A percentile compares a stretch with the other conserved stretches of the same genome.
Conservation (phyloP, 257 asterid genomes). For the Primulina huaijiensis region DNA sequence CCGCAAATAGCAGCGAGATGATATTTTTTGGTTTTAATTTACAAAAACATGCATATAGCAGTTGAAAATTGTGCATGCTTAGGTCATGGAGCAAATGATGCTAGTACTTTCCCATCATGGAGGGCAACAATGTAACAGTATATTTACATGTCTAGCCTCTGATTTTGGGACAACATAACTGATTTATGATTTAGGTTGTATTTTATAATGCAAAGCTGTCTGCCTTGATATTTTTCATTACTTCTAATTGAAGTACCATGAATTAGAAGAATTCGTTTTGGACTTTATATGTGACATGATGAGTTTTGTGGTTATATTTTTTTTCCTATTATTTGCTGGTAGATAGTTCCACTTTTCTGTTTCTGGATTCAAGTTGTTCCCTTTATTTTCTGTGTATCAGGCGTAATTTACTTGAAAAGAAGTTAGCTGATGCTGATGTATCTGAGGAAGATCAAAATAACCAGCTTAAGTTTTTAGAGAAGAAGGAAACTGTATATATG, state of each 20-base stretch:
- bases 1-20: not conserved
- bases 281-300: slow-evolving; percentile 6
- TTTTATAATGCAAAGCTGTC: not conserved
- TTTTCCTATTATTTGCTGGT: not conserved
- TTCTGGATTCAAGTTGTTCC: not conserved
- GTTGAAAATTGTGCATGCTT: slow-evolving; percentile 4
- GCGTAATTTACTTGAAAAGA: slow-evolving; percentile 78
- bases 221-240: slow-evolving; percentile 2
- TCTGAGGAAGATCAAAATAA: slow-evolving; percentile 97
- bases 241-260: not conserved
- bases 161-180: slow-evolving; percentile 1
- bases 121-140: not conserved
- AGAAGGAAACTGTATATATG: slow-evolving; percentile 98
- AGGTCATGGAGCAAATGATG: slow-evolving; percentile 6
- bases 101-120: not conserved
- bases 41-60: not conserved
- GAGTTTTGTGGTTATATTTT: not conserved
- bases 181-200: not conserved
- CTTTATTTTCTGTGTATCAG: slow-evolving; percentile 34
- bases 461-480: slow-evolving; percentile 79
- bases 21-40: not conserved
- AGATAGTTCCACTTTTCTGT: slow-evolving; percentile 3
- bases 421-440: slow-evolving; percentile 97
- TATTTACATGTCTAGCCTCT: slow-evolving; percentile 1
- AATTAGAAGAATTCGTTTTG: not conserved